Conservation (phyloP, 345 rosid genomes). For the Psidium friedrichsthalianum region DNA sequence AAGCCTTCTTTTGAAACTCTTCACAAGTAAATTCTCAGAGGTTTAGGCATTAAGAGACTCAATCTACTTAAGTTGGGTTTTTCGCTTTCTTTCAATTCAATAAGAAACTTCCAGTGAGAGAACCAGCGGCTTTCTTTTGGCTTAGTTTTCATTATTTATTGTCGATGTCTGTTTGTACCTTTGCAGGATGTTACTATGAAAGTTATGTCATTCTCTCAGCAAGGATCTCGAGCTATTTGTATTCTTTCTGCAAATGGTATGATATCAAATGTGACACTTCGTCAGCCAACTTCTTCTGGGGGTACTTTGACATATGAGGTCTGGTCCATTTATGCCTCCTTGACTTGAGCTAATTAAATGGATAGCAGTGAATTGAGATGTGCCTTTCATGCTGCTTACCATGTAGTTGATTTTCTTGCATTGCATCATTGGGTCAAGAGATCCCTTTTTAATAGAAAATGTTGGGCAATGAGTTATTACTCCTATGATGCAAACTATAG, state of each 20-base stretch:
- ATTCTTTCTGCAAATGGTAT: conserved; percentile 86
- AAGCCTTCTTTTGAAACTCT: not conserved
- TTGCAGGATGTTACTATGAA: conserved; percentile 88
- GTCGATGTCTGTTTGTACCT: not conserved
- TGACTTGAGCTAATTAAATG: not conserved
- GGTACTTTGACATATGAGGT: conserved; percentile 98
- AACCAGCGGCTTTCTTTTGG: not conserved
- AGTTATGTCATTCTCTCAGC: conserved; percentile 86
- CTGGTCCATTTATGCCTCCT: not conserved
- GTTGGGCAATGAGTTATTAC: not conserved
- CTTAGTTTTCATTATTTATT: not conserved
- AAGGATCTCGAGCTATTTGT: conserved; percentile 81
- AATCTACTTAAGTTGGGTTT: not conserved
- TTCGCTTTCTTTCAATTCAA: not conserved
- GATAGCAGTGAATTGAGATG: not conserved
- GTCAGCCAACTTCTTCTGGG: conserved; percentile 72
- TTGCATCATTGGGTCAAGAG: not conserved
- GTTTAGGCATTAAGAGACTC: not conserved
- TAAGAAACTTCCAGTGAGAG: not conserved
- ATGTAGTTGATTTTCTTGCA: not conserved
- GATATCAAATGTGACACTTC: conserved; percentile 85
- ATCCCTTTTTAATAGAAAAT: not conserved
- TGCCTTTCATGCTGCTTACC: not conserved
- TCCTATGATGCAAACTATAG: not conserved
- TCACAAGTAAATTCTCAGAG: not conserved